Conservation (phyloP, 2,329 filamentous ascomycete genomes). For the Aureobasidium leucospermi region DNA sequence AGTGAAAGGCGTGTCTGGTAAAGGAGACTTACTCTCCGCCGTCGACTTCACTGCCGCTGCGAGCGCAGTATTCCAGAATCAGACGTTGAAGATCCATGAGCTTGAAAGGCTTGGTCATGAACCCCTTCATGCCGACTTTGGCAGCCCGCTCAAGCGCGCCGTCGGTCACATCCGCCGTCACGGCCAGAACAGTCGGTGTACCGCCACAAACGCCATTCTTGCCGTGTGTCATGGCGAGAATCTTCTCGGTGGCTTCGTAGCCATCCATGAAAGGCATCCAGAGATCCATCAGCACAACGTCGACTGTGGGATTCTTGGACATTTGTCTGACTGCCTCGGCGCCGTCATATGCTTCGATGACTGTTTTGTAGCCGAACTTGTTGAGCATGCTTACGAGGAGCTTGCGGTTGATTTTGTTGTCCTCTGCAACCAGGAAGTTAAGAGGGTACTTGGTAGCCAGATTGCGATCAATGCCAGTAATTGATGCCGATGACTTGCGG, state of each 20-base stretch:
- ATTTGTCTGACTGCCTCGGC: constrained; percentile 59
- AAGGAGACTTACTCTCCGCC: background rate
- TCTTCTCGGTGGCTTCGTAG: constrained; percentile 59
- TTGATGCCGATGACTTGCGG: constrained; percentile 22
- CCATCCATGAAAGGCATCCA: constrained; percentile 73
- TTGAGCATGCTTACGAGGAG: constrained; percentile 59
- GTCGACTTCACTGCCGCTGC: constrained; percentile 10
- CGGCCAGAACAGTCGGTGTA: constrained; percentile 48
- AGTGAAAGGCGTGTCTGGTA: background rate
- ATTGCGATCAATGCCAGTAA: constrained; percentile 43
- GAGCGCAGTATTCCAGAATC: constrained; percentile 44
- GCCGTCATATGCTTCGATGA: constrained; percentile 61
- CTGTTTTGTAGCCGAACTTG: constrained; percentile 57
- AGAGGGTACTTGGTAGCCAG: constrained; percentile 55
- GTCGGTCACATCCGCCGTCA: constrained; percentile 61
- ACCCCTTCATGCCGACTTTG: constrained; percentile 58
- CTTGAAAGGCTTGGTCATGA: constrained; percentile 63
- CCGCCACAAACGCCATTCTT: constrained; percentile 13
- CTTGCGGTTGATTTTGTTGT: constrained; percentile 65
- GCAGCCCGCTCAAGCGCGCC: constrained; percentile 54
- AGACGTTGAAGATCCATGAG: constrained; percentile 54
- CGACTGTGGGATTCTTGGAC: constrained; percentile 37
- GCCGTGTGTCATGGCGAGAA: constrained; percentile 44
- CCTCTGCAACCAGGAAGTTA: constrained; percentile 63
- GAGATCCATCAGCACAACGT: constrained; percentile 65